These are phyloP conservation scores for Penicillium waksmanii DNA, from an alignment of 495 filamentous ascomycete species.

Conservation along the genomic window DNA sequence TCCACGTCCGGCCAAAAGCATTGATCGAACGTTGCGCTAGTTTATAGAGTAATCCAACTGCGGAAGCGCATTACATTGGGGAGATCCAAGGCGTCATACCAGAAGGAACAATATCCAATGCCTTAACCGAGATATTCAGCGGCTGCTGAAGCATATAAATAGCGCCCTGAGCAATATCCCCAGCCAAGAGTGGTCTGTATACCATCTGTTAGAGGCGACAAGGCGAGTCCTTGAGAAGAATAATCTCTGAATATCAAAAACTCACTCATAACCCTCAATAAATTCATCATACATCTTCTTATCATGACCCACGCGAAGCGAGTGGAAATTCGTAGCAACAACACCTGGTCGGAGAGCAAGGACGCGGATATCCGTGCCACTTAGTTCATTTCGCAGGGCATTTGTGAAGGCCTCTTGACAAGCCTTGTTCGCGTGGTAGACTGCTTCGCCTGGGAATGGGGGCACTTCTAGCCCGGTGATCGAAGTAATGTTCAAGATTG, in stretches of 20 bases:
- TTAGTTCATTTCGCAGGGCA: conserved; percentile 37
- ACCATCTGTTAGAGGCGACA: not conserved
- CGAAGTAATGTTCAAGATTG: conserved; percentile 43
- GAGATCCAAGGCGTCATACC: conserved; percentile 15
- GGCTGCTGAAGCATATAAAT: conserved; percentile 36
- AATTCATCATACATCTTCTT: conserved; percentile 30
- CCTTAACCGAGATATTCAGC: conserved; percentile 36
- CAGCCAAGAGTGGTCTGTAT: conserved; percentile 29
- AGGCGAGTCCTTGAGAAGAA: not conserved
- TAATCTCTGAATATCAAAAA: not conserved
- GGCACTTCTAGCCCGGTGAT: conserved; percentile 39
- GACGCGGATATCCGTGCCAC: conserved; percentile 39
- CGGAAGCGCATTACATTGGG: not conserved
- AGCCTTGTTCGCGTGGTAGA: conserved; percentile 47
- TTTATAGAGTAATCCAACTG: not conserved
- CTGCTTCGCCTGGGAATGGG: conserved; percentile 40
- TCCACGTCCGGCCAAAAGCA: conserved; percentile 33
- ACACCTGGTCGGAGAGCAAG: conserved; percentile 40
- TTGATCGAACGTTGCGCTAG: conserved; percentile 31
- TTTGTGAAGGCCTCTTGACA: conserved; percentile 44
- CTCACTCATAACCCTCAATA: conserved; percentile 32
- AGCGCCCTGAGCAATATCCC: conserved; percentile 37
- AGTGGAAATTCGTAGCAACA: conserved; percentile 45
- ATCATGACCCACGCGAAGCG: conserved; percentile 36
- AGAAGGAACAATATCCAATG: conserved; percentile 42